Evolutionary conservation across 2,329 filamentous ascomycete species (phyloP).

Genomic region (Endocalyx cinctus): DNA sequence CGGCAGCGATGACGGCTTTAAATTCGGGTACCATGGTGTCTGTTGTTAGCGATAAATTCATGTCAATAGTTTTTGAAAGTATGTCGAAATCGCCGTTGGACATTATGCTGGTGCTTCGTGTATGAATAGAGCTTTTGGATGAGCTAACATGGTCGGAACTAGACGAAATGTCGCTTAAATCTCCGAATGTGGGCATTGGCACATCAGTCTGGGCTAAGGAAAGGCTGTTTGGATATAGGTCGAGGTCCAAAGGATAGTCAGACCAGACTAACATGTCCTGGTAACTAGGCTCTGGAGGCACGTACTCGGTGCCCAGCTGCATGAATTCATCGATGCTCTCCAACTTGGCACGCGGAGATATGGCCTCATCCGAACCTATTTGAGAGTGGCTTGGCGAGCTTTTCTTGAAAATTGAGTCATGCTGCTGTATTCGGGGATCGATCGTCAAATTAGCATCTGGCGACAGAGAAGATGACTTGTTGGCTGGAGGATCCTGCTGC

Average conservation of each 20-base stretch:
- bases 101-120: constrained; percentile 43
- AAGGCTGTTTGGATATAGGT: constrained; percentile 33
- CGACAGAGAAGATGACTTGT: constrained; percentile 24
- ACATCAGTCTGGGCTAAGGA: constrained; percentile 30
- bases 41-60: constrained; percentile 19
- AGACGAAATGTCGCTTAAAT: constrained; percentile 37
- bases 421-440: constrained; percentile 28
- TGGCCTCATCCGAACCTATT: constrained; percentile 28
- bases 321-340: constrained; percentile 40
- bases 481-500: constrained; percentile 17
- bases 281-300: constrained; percentile 32
- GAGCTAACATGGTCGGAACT: constrained; percentile 40
- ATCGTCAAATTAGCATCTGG: constrained; percentile 23
- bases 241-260: constrained; percentile 39
- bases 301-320: constrained; percentile 31
- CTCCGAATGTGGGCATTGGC: constrained; percentile 31
- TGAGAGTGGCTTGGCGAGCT: constrained; percentile 29
- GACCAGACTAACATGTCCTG: constrained; percentile 41
- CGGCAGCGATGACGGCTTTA: constrained; percentile 42
- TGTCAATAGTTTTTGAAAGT: constrained; percentile 25
- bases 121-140: constrained; percentile 40
- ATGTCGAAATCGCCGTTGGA: constrained; percentile 36
- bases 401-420: constrained; percentile 20
- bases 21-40: constrained; percentile 38
- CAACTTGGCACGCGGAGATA: constrained; percentile 32